Percentiles rank a stretch among this genome's conserved stretches.
Conservation (phyloP, 2,329 filamentous ascomycete genomes). For the Botryotinia narcissicola region DNA sequence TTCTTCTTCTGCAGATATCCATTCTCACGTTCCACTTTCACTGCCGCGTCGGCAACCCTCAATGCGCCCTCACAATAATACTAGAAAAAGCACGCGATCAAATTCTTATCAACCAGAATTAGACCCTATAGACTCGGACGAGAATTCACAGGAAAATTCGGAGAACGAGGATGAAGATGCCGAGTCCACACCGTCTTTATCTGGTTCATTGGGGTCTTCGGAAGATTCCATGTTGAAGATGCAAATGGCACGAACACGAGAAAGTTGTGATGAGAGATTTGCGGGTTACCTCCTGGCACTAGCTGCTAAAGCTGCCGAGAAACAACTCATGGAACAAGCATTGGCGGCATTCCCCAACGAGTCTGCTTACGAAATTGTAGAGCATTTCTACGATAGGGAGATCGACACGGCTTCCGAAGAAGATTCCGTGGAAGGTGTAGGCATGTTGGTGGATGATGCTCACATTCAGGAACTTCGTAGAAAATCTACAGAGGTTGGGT, state of each 20-base stretch:
- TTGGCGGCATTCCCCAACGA: constrained; percentile 75
- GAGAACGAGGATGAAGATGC: constrained; percentile 36
- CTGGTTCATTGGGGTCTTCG: constrained; percentile 37
- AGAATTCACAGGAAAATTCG: constrained; percentile 46
- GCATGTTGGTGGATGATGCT: constrained; percentile 32
- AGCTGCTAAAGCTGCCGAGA: constrained; percentile 75
- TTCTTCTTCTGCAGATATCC: constrained; percentile 29
- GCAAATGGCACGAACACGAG: constrained; percentile 53
- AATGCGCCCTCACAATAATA: constrained; percentile 44
- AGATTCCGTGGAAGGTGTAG: constrained; percentile 35
- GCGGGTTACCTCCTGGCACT: constrained; percentile 75
- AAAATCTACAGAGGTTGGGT: constrained; percentile 37
- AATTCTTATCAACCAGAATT: constrained; percentile 44
- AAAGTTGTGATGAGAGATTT: constrained; percentile 72
- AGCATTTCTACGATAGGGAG: constrained; percentile 40
- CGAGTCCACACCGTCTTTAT: constrained; percentile 36
- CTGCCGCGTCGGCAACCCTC: constrained; percentile 43
- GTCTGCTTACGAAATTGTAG: constrained; percentile 40
- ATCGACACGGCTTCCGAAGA: constrained; percentile 38
- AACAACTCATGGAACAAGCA: constrained; percentile 73
- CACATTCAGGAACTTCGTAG: constrained; percentile 27
- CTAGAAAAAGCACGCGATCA: constrained; percentile 42
- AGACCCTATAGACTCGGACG: constrained; percentile 39
- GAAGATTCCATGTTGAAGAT: constrained; percentile 37
- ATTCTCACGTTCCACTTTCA: constrained; percentile 39